phyloP scores from a whole-genome alignment of 2,329 filamentous ascomycete genomes.

The Nigrograna mackinnonii region DNA sequence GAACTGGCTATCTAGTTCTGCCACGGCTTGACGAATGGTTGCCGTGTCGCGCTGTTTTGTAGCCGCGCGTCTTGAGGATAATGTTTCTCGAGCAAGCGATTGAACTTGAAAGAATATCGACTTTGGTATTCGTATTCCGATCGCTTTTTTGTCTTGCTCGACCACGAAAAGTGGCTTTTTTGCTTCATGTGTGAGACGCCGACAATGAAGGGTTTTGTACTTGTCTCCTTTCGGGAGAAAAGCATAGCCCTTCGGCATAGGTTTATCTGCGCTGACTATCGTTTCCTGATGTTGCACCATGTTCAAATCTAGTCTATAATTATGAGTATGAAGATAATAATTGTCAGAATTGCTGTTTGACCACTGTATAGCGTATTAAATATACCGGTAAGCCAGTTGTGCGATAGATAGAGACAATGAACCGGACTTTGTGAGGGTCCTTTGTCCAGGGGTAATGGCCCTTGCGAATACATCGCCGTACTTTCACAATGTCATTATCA shows the following conservation, averaged over 20 bases:
- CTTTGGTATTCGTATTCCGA: constrained; percentile 50
- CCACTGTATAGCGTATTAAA: too few relatives aligned
- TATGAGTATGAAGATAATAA: too few relatives aligned
- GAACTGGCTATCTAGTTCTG: constrained; percentile 44
- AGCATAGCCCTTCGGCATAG: constrained; percentile 33
- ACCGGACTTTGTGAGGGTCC: too few relatives aligned
- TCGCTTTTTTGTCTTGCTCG: constrained; percentile 18
- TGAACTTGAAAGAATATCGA: constrained; percentile 44
- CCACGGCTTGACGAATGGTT: constrained; percentile 20
- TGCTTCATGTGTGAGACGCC: constrained; percentile 33
- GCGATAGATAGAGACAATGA: too few relatives aligned
- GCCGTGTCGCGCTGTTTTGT: constrained; percentile 35
- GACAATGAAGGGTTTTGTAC: constrained; percentile 38
- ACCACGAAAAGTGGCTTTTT: constrained; percentile 30
- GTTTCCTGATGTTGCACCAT: too few relatives aligned
- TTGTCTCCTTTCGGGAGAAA: constrained; percentile 37
- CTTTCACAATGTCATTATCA: too few relatives aligned
- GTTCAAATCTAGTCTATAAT: too few relatives aligned
- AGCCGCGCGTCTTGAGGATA: constrained; percentile 42
- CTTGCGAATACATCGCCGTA: too few relatives aligned
- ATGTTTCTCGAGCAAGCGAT: constrained; percentile 42
- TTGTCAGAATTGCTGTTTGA: too few relatives aligned
- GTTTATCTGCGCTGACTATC: constrained; percentile 17
- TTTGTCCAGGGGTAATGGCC: too few relatives aligned
- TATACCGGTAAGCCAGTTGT: too few relatives aligned